phyloP scores from a whole-genome alignment of 192 early-diverging fungal genomes.

The Podila clonocystis region DNA sequence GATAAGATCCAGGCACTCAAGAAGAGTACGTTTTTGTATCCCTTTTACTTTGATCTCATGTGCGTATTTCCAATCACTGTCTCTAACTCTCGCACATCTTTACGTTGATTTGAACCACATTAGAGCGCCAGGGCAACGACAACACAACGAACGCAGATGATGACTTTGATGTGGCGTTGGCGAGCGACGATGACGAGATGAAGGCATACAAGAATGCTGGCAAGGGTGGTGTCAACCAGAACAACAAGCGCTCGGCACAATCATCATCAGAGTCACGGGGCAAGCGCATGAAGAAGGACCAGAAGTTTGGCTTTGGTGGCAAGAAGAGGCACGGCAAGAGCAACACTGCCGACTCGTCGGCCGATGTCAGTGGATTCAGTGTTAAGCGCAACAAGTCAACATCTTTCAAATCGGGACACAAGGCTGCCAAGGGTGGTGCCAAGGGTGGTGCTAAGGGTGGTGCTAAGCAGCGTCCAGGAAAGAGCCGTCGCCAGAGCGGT shows the following conservation, averaged over 20 bases:
- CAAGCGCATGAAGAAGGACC: slow-evolving; percentile 68
- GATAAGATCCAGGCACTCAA: slow-evolving; percentile 93
- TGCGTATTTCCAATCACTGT: not conserved
- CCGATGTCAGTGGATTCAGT: slow-evolving; percentile 77
- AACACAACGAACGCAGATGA: not conserved
- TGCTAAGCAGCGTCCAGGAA: slow-evolving; percentile 51
- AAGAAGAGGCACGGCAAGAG: slow-evolving; percentile 80
- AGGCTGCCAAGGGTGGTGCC: slow-evolving; percentile 26
- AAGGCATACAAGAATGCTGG: slow-evolving; percentile 45
- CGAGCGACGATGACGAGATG: slow-evolving; percentile 35
- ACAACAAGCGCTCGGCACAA: slow-evolving; percentile 19
- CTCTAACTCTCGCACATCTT: not conserved
- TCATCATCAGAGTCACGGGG: slow-evolving; percentile 37
- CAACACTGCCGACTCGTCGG: slow-evolving; percentile 82
- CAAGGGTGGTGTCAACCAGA: slow-evolving; percentile 21
- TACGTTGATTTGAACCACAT: not conserved
- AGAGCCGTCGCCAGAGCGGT: slow-evolving; percentile 52
- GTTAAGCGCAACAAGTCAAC: slow-evolving; percentile 53
- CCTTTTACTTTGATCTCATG: slow-evolving; percentile 5
- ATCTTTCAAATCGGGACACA: slow-evolving; percentile 31
- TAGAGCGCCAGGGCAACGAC: slow-evolving; percentile 56
- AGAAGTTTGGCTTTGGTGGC: slow-evolving; percentile 94
- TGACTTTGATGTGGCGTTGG: slow-evolving; percentile 64
- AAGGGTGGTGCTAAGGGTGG: slow-evolving; percentile 12
- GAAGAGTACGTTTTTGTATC: slow-evolving; percentile 73